Conservation (phyloP, 2,329 filamentous ascomycete genomes). For the Penicillium sp. region DNA sequence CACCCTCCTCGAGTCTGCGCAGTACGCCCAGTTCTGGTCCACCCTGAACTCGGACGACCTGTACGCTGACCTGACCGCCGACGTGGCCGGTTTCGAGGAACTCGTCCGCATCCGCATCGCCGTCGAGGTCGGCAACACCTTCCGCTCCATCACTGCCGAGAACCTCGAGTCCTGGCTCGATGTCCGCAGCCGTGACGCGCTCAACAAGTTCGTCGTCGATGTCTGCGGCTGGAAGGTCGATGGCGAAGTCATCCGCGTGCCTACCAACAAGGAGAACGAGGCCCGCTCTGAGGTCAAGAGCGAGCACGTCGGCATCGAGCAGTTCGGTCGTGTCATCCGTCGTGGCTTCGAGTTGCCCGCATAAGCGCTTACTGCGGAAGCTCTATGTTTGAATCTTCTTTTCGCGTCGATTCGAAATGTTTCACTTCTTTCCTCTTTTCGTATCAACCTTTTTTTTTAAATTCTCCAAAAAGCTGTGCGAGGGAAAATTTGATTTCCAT, state of each 20-base stretch:
- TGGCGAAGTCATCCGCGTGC: constrained; percentile 64
- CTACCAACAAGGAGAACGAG: constrained; percentile 95
- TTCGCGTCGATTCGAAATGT: constrained; percentile 3
- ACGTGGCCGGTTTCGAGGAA: constrained; percentile 94
- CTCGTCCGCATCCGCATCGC: constrained; percentile 87
- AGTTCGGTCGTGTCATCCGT: constrained; percentile 65
- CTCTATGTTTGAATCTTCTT: constrained; percentile 17
- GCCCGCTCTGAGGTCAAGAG: constrained; percentile 92
- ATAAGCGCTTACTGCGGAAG: constrained; percentile 35
- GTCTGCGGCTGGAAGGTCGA: constrained; percentile 85
- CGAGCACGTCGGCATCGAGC: constrained; percentile 71
- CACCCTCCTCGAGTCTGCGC: constrained; percentile 81
- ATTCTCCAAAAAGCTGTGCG: constrained; percentile 6
- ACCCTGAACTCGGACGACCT: constrained; percentile 91
- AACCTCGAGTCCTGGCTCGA: constrained; percentile 75
- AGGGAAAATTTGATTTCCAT: constrained; percentile 12
- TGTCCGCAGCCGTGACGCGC: constrained; percentile 60
- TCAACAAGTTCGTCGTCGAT: constrained; percentile 76
- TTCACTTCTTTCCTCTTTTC: constrained; percentile 13
- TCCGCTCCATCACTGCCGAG: constrained; percentile 66
- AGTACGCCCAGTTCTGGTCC: constrained; percentile 91
- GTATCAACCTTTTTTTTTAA: constrained; percentile 14
- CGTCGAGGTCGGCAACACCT: constrained; percentile 76
- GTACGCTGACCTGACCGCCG: constrained; percentile 91
- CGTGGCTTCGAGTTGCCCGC: constrained; percentile 82